Percentiles rank a stretch among this genome's conserved stretches.
Evolutionary conservation across 495 filamentous ascomycete genomes (phyloP).

Genomic region (Hyaloscypha finlandica): DNA sequence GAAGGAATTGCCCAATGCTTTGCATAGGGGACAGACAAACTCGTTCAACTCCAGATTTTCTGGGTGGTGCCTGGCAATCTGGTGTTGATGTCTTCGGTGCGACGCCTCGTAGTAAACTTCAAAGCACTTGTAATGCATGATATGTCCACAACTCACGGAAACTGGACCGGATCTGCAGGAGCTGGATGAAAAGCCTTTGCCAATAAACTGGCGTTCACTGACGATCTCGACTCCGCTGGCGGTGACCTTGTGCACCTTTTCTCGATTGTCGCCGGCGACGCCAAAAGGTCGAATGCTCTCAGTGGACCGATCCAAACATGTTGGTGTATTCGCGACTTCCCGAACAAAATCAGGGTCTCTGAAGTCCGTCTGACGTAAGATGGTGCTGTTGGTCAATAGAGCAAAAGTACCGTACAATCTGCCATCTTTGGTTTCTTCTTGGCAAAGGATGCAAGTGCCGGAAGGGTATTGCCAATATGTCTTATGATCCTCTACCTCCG

Average conservation of each 20-base stretch:
- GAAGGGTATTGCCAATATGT: slow-evolving; percentile 92
- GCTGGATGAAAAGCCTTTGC: slow-evolving; percentile 79
- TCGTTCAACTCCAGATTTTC: slow-evolving; percentile 76
- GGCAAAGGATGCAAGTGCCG: slow-evolving; percentile 93
- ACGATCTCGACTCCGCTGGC: slow-evolving; percentile 68
- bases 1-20: slow-evolving; percentile 94
- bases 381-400: slow-evolving; percentile 81
- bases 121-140: slow-evolving; percentile 98
- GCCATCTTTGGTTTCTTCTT: slow-evolving; percentile 91
- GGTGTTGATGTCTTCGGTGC: slow-evolving; percentile 77
- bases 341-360: slow-evolving; percentile 79
- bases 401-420: slow-evolving; percentile 91
- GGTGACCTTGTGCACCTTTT: slow-evolving; percentile 71
- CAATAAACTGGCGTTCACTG: slow-evolving; percentile 77
- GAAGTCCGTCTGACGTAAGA: slow-evolving; percentile 83
- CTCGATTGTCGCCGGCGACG: slow-evolving; percentile 81
- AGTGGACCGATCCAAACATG: slow-evolving; percentile 79
- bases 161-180: slow-evolving; percentile 75
- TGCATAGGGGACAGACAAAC: slow-evolving; percentile 97
- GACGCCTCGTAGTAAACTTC: slow-evolving; percentile 86
- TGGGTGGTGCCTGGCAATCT: slow-evolving; percentile 91
- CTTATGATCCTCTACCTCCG: slow-evolving; percentile 58
- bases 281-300: slow-evolving; percentile 85
- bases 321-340: slow-evolving; percentile 76
- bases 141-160: slow-evolving; percentile 90